Evolutionary conservation across 371 early-diverging fungal species (phyloP).

Genomic region (Mycotypha africana): DNA sequence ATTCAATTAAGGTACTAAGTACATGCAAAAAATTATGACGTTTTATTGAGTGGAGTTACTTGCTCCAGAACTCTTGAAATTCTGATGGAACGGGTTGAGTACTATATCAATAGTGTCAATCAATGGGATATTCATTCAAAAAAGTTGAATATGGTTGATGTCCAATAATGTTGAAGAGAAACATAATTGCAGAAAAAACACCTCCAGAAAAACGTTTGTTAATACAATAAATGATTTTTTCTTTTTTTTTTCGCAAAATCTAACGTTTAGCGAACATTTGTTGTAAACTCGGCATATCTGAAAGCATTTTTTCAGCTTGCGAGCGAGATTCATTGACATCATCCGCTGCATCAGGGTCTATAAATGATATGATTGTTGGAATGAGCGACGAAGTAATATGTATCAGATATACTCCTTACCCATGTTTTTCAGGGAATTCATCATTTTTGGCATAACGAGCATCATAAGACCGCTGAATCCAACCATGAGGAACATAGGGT

Average conservation of each 20-base stretch:
- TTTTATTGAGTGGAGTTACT: too few species aligned
- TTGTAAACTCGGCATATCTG: slow-evolving; percentile 36
- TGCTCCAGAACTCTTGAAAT: too few species aligned
- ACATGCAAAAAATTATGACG: too few species aligned
- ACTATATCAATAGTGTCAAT: too few species aligned
- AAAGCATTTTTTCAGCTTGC: slow-evolving; percentile 33
- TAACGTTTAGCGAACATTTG: slow-evolving; percentile 25
- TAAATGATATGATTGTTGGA: neutral
- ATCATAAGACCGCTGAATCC: slow-evolving; percentile 40
- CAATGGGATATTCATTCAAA: too few species aligned
- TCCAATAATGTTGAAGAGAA: neutral
- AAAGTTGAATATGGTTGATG: neutral
- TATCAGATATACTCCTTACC: slow-evolving; percentile 17
- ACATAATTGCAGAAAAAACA: too few species aligned
- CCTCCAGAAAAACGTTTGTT: too few species aligned
- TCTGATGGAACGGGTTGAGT: too few species aligned
- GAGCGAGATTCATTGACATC: slow-evolving; percentile 32
- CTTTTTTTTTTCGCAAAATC: neutral
- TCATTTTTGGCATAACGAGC: slow-evolving; percentile 44
- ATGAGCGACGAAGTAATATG: neutral
- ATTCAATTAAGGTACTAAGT: too few species aligned
- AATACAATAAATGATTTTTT: neutral
- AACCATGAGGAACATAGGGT: slow-evolving; percentile 49
- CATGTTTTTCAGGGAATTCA: slow-evolving; percentile 25
- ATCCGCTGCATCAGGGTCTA: slow-evolving; percentile 37